Percentiles rank a stretch among this genome's conserved stretches.
Evolutionary conservation across 208 protist genomes (phyloP).

Genomic region (Lotmaria passim): DNA sequence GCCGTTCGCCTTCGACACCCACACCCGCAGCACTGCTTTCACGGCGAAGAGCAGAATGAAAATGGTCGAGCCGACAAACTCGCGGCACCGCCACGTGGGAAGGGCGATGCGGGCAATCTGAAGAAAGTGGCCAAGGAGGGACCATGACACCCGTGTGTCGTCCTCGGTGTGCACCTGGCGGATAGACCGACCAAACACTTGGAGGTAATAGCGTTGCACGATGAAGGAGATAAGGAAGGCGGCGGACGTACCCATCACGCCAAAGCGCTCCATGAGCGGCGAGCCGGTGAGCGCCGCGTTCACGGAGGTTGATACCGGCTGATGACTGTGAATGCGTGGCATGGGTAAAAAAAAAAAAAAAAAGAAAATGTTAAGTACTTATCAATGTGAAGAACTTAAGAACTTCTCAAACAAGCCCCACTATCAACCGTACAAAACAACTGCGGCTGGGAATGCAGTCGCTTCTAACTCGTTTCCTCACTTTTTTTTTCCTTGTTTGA

Average conservation of each 20-base stretch:
- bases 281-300: constrained; percentile 10
- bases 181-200: constrained; percentile 43
- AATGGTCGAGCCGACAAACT: constrained; percentile 59
- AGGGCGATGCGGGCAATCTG: constrained; percentile 67
- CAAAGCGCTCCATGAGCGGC: constrained; percentile 20
- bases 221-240: constrained; percentile 35
- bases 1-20: constrained; percentile 67
- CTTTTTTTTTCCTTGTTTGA: too few relatives aligned
- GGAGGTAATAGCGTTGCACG: constrained; percentile 58
- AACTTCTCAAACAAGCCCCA: too few relatives aligned
- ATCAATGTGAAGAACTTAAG: not conserved
- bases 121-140: constrained; percentile 64
- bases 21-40: constrained; percentile 77
- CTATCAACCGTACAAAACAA: too few relatives aligned
- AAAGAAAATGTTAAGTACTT: not conserved
- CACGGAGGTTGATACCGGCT: not conserved
- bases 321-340: not conserved
- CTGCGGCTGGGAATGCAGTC: too few relatives aligned
- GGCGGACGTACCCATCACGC: constrained; percentile 16
- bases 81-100: constrained; percentile 74
- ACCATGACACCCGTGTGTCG: constrained; percentile 59
- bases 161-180: constrained; percentile 58
- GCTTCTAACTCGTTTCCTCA: too few relatives aligned
- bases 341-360: not conserved
- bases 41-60: constrained; percentile 86